Evolutionary conservation across 1,284 basidiomycete species (phyloP).

Genomic region (Ustilago xerochloae): DNA sequence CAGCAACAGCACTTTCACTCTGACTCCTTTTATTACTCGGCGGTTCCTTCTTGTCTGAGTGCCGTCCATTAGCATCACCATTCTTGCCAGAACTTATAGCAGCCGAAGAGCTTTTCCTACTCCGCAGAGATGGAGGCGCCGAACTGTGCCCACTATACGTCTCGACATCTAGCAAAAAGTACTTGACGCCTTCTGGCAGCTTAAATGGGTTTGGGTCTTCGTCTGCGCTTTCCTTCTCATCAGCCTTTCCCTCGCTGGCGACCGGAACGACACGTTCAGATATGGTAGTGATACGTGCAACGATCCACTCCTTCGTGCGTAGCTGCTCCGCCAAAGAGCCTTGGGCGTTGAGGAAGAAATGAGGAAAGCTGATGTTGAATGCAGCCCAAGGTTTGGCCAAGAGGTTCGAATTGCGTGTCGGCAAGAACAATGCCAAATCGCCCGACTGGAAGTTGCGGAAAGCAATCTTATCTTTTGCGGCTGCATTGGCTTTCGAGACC

Average conservation of each 20-base stretch:
- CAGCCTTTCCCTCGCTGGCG: constrained; percentile 8
- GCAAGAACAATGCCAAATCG: constrained; percentile 92
- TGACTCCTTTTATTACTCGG: constrained; percentile 23
- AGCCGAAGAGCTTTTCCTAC: constrained; percentile 39
- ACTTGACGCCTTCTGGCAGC: constrained; percentile 88
- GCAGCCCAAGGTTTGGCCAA: constrained; percentile 58
- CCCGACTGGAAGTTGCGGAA: constrained; percentile 61
- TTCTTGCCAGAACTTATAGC: neutral
- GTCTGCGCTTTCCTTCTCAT: constrained; percentile 1
- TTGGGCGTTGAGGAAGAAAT: constrained; percentile 92
- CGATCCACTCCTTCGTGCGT: constrained; percentile 81
- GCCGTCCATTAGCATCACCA: neutral
- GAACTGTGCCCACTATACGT: constrained; percentile 70
- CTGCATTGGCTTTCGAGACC: constrained; percentile 72
- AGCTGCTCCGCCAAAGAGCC: constrained; percentile 77
- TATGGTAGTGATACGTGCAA: constrained; percentile 88
- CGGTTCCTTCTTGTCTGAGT: constrained; percentile 1
- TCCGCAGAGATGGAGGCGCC: constrained; percentile 27
- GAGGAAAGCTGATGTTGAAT: constrained; percentile 81
- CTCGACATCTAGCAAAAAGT: constrained; percentile 91
- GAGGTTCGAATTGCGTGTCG: constrained; percentile 86
- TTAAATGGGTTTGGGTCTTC: constrained; percentile 69
- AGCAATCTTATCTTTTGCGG: constrained; percentile 70
- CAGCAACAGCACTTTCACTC: constrained; percentile 20
- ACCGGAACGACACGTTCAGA: constrained; percentile 76